Conservation (phyloP, 495 filamentous ascomycete species). For the Trypethelium eluteriae region DNA sequence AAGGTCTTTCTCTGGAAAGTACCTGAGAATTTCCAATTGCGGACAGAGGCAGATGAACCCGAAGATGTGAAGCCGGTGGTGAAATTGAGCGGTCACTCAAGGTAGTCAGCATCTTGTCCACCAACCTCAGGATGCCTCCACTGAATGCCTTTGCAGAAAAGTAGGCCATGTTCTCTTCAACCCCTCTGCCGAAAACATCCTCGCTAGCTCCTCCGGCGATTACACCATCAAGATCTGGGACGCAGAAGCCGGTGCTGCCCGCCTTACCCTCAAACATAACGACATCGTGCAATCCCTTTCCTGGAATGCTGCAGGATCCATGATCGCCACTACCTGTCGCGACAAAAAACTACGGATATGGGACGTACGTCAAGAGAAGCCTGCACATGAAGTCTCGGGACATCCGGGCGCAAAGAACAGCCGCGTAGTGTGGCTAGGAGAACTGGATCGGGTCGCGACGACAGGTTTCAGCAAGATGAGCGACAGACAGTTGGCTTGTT, state of each 20-base stretch:
- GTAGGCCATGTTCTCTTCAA: slow-evolving; percentile 97
- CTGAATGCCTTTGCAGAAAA: slow-evolving; percentile 51
- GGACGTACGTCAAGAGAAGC: slow-evolving; percentile 89
- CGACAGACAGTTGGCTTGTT: slow-evolving; percentile 88
- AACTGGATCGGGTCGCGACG: slow-evolving; percentile 87
- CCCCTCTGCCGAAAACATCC: slow-evolving; percentile 88
- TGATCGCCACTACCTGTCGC: slow-evolving; percentile 86
- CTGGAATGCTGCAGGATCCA: slow-evolving; percentile 86
- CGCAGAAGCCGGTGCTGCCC: slow-evolving; percentile 65
- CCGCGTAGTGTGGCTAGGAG: slow-evolving; percentile 90
- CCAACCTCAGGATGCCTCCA: not conserved
- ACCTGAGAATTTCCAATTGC: slow-evolving; percentile 75
- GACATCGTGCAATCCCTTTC: slow-evolving; percentile 93
- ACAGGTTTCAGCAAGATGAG: slow-evolving; percentile 98
- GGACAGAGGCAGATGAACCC: slow-evolving; percentile 75
- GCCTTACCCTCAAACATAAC: slow-evolving; percentile 67
- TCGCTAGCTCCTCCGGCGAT: slow-evolving; percentile 92
- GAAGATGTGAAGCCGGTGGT: slow-evolving; percentile 70
- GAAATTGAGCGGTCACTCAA: slow-evolving; percentile 69
- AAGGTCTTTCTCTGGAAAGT: slow-evolving; percentile 91
- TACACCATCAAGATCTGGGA: slow-evolving; percentile 96
- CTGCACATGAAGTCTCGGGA: slow-evolving; percentile 74
- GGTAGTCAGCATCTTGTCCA: slow-evolving; percentile 31
- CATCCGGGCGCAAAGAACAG: slow-evolving; percentile 95
- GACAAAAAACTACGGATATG: slow-evolving; percentile 97